phyloP scores from a whole-genome alignment of 805 yeast species.

The Lipomyces starkeyi region DNA sequence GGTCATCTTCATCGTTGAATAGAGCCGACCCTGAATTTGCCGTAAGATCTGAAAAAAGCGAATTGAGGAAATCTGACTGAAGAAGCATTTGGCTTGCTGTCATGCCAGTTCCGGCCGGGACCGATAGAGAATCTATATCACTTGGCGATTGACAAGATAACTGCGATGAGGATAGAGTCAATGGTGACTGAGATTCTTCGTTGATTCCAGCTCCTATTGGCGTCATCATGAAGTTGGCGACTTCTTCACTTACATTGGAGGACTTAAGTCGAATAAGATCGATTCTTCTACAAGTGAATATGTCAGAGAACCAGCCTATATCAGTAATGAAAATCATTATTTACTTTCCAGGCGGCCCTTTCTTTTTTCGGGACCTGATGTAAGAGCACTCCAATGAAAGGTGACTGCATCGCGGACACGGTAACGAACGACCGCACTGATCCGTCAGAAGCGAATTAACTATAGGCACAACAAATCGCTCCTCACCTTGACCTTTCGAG shows the following conservation, averaged over 20 bases:
- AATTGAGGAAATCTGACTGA: not conserved
- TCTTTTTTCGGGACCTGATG: not conserved
- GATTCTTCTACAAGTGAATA: not conserved
- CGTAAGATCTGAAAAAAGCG: not conserved
- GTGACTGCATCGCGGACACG: conserved; percentile 3
- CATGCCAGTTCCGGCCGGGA: not conserved
- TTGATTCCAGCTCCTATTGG: not conserved
- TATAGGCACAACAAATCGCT: not conserved
- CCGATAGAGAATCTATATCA: not conserved
- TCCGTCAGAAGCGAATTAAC: not conserved
- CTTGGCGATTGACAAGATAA: not conserved
- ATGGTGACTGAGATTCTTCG: not conserved
- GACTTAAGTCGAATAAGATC: not conserved
- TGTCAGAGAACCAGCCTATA: not conserved
- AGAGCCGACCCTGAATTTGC: not conserved
- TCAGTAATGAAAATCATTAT: not conserved
- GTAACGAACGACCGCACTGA: conserved; percentile 3
- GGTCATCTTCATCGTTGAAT: not conserved
- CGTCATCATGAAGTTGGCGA: not conserved
- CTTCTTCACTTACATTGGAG: not conserved
- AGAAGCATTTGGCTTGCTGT: not conserved
- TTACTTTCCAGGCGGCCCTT: conserved; percentile 10
- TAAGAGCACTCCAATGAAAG: conserved; percentile 6
- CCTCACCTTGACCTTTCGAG: conserved; percentile 7
- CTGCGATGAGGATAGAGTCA: not conserved